These are phyloP conservation scores for Yamadazyma philogaea DNA, from an alignment of 805 yeast genomes.

Conservation along the genomic window DNA sequence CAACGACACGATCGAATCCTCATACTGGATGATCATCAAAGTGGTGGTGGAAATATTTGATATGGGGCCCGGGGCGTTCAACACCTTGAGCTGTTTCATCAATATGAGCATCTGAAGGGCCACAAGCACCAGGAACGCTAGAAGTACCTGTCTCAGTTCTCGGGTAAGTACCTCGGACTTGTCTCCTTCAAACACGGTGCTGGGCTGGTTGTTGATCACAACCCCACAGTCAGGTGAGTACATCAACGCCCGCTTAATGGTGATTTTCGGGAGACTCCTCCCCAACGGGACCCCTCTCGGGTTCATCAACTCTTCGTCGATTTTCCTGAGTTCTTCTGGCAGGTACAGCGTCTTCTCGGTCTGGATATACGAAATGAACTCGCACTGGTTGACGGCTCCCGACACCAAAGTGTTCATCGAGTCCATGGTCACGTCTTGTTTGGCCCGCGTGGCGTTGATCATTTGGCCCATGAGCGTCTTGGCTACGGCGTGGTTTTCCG, in stretches of 20 bases:
- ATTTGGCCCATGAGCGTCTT: conserved; percentile 43
- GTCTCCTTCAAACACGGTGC: conserved; percentile 45
- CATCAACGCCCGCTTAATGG: conserved; percentile 53
- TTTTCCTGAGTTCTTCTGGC: conserved; percentile 48
- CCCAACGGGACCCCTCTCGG: conserved; percentile 82
- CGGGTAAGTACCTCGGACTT: conserved; percentile 47
- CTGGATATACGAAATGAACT: conserved; percentile 66
- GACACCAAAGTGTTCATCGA: conserved; percentile 34
- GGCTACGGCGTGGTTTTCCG: conserved; percentile 42
- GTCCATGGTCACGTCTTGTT: conserved; percentile 37
- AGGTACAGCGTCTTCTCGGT: conserved; percentile 57
- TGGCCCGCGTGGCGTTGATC: conserved; percentile 41
- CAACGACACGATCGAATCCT: conserved; percentile 72
- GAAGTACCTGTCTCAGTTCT: conserved; percentile 39
- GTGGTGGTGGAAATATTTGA: conserved; percentile 56
- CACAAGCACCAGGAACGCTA: conserved; percentile 45
- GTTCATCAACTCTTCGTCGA: conserved; percentile 67
- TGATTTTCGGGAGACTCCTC: conserved; percentile 49
- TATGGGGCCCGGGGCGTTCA: conserved; percentile 77
- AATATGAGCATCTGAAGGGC: conserved; percentile 52
- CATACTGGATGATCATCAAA: conserved; percentile 61
- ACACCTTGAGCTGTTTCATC: conserved; percentile 64
- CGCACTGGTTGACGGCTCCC: conserved; percentile 52
- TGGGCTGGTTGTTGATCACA: conserved; percentile 29
- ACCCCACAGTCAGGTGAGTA: conserved; percentile 92